Evolutionary conservation across 257 asterid species (phyloP).

Genomic region (Knoxia roxburghii): DNA sequence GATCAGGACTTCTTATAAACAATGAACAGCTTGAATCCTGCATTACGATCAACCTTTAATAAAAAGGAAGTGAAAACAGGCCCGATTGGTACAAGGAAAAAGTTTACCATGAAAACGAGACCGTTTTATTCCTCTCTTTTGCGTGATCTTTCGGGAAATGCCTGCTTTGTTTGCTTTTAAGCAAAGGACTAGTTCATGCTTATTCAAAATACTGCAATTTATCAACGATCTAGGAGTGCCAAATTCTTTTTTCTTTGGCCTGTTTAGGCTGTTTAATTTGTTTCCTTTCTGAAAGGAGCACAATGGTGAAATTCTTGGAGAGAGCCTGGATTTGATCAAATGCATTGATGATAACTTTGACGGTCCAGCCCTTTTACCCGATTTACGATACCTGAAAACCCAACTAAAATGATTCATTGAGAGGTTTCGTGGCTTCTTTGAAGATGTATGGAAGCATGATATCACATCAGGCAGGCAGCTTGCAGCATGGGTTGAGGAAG

Average conservation of each 20-base stretch:
- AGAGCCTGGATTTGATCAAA: constrained; percentile 51
- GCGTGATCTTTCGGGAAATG: too few relatives aligned
- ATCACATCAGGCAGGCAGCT: constrained; percentile 53
- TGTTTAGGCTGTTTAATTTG: too few relatives aligned
- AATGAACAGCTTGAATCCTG: not conserved
- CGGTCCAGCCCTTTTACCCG: constrained; percentile 45
- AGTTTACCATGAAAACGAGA: constrained; percentile 52
- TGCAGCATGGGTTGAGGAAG: constrained; percentile 53
- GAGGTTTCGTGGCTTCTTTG: constrained; percentile 46
- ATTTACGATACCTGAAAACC: constrained; percentile 39
- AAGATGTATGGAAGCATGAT: constrained; percentile 38
- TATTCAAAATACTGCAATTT: constrained; percentile 4
- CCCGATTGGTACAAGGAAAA: constrained; percentile 65
- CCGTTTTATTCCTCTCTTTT: not conserved
- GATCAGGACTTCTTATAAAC: not conserved
- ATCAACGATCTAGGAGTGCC: too few relatives aligned
- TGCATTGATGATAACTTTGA: constrained; percentile 47
- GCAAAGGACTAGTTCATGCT: not conserved
- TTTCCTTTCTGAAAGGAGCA: too few relatives aligned
- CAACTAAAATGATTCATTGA: constrained; percentile 52
- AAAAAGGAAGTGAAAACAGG: constrained; percentile 33
- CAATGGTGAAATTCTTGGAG: constrained; percentile 49
- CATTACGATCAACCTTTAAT: not conserved
- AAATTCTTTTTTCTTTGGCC: too few relatives aligned
- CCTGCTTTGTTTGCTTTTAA: too few relatives aligned